Conservation (phyloP, 768 basidiomycete species). For the Chiua virens region DNA sequence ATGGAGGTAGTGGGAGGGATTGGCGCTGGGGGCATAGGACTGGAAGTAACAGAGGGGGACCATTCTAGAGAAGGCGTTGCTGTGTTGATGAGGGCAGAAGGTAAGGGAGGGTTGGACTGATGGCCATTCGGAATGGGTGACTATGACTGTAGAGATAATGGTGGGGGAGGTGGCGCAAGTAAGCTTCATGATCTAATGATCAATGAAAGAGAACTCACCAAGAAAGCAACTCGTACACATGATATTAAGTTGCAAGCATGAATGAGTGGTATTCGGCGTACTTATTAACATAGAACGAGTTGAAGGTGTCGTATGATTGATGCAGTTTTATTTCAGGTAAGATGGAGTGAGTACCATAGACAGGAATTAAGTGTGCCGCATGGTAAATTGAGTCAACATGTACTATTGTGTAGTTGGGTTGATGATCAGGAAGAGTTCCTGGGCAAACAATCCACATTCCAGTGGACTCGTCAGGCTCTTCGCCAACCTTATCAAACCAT, state of each 20-base stretch:
- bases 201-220: too few relatives aligned
- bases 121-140: slow-evolving; percentile 52
- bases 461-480: slow-evolving; percentile 22
- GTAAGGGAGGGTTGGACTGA: slow-evolving; percentile 10
- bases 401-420: slow-evolving; percentile 17
- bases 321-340: background rate
- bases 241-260: background rate
- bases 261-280: slow-evolving; percentile 9
- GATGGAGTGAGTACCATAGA: slow-evolving; percentile 17
- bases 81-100: slow-evolving; percentile 29
- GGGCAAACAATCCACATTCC: slow-evolving; percentile 33
- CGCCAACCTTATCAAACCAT: slow-evolving; percentile 22
- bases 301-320: slow-evolving; percentile 7
- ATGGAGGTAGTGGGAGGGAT: slow-evolving; percentile 68
- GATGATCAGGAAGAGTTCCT: background rate
- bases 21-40: slow-evolving; percentile 51
- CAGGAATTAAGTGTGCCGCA: slow-evolving; percentile 30
- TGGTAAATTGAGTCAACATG: slow-evolving; percentile 32
- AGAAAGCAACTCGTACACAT: too few relatives aligned
- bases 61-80: slow-evolving; percentile 31
- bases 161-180: too few relatives aligned
- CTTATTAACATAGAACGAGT: slow-evolving; percentile 17
- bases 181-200: too few relatives aligned
- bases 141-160: too few relatives aligned
- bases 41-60: slow-evolving; percentile 46